Evolutionary conservation across 2,329 filamentous ascomycete genomes (phyloP).

Genomic region (Cladosporium sp.): DNA sequence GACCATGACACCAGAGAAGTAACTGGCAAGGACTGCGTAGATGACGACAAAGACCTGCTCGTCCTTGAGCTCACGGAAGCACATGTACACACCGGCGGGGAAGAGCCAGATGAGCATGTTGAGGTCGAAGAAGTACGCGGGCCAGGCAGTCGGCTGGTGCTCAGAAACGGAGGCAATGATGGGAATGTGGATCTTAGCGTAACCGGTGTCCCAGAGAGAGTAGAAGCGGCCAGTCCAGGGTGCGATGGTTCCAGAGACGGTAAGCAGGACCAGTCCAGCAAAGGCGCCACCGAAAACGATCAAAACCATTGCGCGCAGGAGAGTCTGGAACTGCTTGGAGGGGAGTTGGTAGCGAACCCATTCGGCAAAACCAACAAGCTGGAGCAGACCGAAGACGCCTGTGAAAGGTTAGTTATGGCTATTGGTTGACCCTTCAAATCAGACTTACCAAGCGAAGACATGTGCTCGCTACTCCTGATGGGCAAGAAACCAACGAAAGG

Average conservation of each 20-base stretch:
- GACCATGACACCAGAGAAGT: conserved; percentile 99
- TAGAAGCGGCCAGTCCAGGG: conserved; percentile 99
- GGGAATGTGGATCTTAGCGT: conserved; percentile 98
- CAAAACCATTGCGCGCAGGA: conserved; percentile 75
- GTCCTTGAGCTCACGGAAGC: conserved; percentile 89
- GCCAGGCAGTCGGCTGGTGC: conserved; percentile 98
- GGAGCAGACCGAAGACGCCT: conserved; percentile 94
- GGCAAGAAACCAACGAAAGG: conserved; percentile 97
- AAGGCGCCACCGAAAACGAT: conserved; percentile 72
- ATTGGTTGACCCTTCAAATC: neutral
- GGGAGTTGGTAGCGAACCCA: conserved; percentile 86
- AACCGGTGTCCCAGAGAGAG: conserved; percentile 97
- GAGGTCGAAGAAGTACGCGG: conserved; percentile 97
- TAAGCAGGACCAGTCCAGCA: conserved; percentile 75
- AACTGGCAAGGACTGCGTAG: conserved; percentile 93
- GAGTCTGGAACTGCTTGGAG: conserved; percentile 89
- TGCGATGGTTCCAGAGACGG: conserved; percentile 85
- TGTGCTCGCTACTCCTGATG: conserved; percentile 96
- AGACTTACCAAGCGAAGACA: conserved; percentile 82
- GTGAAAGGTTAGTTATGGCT: neutral
- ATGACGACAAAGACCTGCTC: conserved; percentile 98
- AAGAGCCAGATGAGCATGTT: conserved; percentile 99
- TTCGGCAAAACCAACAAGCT: conserved; percentile 88
- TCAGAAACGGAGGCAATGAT: conserved; percentile 99
- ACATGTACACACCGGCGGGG: conserved; percentile 96